These are phyloP conservation scores for Taphrina flavorubra DNA, from an alignment of 1,139 yeast species.

Conservation along the genomic window DNA sequence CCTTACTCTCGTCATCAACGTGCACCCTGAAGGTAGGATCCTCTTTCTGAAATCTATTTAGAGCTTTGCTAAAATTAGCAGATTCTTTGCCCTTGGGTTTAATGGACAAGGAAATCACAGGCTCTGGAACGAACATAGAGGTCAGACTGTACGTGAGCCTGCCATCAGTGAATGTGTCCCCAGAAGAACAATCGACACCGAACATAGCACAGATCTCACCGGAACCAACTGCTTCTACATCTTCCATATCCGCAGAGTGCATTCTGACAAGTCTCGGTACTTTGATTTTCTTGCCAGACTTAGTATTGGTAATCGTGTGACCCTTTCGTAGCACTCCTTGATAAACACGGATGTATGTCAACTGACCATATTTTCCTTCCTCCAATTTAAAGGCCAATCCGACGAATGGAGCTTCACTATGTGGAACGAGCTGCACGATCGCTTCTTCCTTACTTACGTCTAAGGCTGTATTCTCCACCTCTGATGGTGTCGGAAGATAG, in stretches of 20 bases:
- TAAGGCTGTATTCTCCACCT: slow-evolving; percentile 85
- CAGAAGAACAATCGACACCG: slow-evolving; percentile 99
- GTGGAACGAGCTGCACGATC: slow-evolving; percentile 76
- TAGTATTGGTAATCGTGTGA: slow-evolving; percentile 81
- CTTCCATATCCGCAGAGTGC: slow-evolving; percentile 88
- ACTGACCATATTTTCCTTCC: slow-evolving; percentile 97
- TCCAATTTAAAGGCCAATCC: slow-evolving; percentile 97
- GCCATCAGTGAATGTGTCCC: slow-evolving; percentile 94
- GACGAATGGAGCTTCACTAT: slow-evolving; percentile 79
- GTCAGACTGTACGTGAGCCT: slow-evolving; percentile 83
- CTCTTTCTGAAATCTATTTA: slow-evolving; percentile 96
- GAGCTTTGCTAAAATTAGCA: slow-evolving; percentile 90
- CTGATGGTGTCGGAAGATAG: slow-evolving; percentile 92
- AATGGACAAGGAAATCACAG: slow-evolving; percentile 91
- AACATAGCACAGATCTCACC: slow-evolving; percentile 99
- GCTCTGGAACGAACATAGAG: slow-evolving; percentile 98
- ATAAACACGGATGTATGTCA: slow-evolving; percentile 93
- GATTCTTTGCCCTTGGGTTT: slow-evolving; percentile 88
- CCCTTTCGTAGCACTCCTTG: slow-evolving; percentile 96
- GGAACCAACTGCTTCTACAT: slow-evolving; percentile 91
- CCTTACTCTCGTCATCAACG: slow-evolving; percentile 89
- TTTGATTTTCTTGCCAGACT: slow-evolving; percentile 91
- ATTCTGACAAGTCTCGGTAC: slow-evolving; percentile 95
- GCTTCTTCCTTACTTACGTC: slow-evolving; percentile 73
- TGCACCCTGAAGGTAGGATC: slow-evolving; percentile 97